Evolutionary conservation across 2,329 filamentous ascomycete species (phyloP).

Genomic region (Penicillium sp.): DNA sequence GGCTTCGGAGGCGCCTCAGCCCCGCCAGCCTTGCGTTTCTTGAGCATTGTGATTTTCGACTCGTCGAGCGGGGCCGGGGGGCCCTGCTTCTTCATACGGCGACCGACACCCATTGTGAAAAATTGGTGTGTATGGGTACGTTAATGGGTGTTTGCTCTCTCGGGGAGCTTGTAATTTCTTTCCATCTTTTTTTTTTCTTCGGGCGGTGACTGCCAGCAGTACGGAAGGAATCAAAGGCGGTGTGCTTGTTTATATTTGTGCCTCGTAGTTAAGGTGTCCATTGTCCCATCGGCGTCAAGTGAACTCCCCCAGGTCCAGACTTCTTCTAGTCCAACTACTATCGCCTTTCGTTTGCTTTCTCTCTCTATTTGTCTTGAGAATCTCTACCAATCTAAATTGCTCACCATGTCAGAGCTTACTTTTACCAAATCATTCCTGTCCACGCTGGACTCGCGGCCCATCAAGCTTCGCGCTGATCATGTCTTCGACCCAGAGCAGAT

Average conservation of each 20-base stretch:
- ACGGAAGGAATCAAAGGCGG: slow-evolving; percentile 15
- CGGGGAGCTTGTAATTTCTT: slow-evolving; percentile 23
- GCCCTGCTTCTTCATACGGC: slow-evolving; percentile 94
- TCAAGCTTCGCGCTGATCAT: slow-evolving; percentile 80
- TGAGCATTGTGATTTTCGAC: slow-evolving; percentile 48
- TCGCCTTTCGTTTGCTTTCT: not conserved
- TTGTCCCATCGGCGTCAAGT: slow-evolving; percentile 5
- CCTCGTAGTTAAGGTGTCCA: slow-evolving; percentile 11
- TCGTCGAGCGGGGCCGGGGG: slow-evolving; percentile 75
- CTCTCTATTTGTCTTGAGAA: not conserved
- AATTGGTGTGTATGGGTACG: slow-evolving; percentile 13
- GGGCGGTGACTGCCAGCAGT: slow-evolving; percentile 25
- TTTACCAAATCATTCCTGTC: slow-evolving; percentile 80
- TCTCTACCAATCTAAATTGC: not conserved
- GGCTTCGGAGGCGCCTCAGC: slow-evolving; percentile 45
- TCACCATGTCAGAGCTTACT: slow-evolving; percentile 65
- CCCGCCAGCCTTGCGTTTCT: slow-evolving; percentile 75
- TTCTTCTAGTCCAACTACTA: not conserved
- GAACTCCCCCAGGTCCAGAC: not conserved
- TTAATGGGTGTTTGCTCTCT: slow-evolving; percentile 10
- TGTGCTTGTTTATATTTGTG: slow-evolving; percentile 3
- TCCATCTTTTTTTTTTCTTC: slow-evolving; percentile 22
- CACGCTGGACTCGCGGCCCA: slow-evolving; percentile 65
- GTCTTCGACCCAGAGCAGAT: slow-evolving; percentile 76
- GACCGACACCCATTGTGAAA: slow-evolving; percentile 70